Evolutionary conservation across 23 red algal genomes (phyloP).

Genomic region (Gracilaria vermiculophylla): DNA sequence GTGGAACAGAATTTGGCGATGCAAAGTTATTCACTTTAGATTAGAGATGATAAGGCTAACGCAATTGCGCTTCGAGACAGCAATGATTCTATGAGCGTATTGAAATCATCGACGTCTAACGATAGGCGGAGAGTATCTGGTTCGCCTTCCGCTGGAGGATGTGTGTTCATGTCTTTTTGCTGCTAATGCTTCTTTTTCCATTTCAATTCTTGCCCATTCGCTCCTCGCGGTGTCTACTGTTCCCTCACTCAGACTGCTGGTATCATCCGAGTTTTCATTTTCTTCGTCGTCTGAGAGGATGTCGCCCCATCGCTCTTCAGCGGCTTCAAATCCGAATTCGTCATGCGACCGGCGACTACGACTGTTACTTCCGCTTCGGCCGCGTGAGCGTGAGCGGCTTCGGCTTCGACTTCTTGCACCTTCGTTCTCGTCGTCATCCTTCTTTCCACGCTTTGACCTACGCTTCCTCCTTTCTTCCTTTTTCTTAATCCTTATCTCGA

Average conservation of each 20-base stretch:
- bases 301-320: not conserved
- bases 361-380: not conserved
- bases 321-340: not conserved
- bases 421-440: not conserved
- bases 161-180: not conserved
- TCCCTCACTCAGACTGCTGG: conserved; percentile 19
- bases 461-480: not conserved
- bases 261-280: not conserved
- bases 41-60: not conserved
- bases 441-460: not conserved
- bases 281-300: not conserved
- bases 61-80: not conserved
- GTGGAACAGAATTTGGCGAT: too few relatives aligned
- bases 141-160: not conserved
- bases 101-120: not conserved
- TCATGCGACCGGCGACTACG: not conserved
- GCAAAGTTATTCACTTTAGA: not conserved
- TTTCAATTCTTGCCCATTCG: conserved; percentile 31
- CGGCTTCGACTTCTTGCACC: conserved; percentile 1
- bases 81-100: not conserved
- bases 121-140: not conserved
- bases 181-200: not conserved
- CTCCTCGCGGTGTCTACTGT: not conserved
- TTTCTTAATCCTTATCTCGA: not conserved
- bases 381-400: not conserved